Conservation (phyloP, 2,329 filamentous ascomycete genomes). For the Plenodomus lindquistii region DNA sequence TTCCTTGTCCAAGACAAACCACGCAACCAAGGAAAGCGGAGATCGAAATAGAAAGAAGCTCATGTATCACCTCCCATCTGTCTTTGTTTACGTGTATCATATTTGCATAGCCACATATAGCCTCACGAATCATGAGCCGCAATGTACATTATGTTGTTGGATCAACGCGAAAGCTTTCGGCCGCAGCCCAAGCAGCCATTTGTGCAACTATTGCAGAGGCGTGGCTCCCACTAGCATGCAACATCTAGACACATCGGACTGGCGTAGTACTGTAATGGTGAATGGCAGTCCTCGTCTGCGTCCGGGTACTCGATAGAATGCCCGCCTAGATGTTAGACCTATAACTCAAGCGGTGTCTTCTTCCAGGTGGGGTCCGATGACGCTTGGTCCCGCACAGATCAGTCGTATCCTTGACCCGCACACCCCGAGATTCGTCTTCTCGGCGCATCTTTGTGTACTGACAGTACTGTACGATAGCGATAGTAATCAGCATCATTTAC, state of each 20-base stretch:
- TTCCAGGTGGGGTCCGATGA: slow-evolving; percentile 1
- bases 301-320: no score
- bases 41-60: slow-evolving; percentile 40
- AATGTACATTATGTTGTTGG: background rate
- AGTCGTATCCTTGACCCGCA: slow-evolving; percentile 7
- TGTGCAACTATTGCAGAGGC: no score
- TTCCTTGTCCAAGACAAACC: slow-evolving; percentile 82
- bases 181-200: no score
- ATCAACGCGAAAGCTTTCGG: background rate
- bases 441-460: background rate
- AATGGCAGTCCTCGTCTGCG: no score
- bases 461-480: no score
- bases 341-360: no score
- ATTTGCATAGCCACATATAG: slow-evolving; percentile 9
- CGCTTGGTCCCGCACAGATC: slow-evolving; percentile 13
- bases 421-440: background rate
- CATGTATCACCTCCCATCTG: slow-evolving; percentile 20
- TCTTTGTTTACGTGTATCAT: slow-evolving; percentile 14
- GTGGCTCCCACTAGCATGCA: no score
- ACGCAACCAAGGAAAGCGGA: slow-evolving; percentile 89
- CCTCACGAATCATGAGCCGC: background rate
- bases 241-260: no score
- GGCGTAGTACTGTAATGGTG: no score
- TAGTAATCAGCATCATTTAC: background rate
- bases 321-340: no score